These are phyloP conservation scores for Polychaeton citri DNA, from an alignment of 2,329 filamentous ascomycete genomes.

Conservation along the genomic window DNA sequence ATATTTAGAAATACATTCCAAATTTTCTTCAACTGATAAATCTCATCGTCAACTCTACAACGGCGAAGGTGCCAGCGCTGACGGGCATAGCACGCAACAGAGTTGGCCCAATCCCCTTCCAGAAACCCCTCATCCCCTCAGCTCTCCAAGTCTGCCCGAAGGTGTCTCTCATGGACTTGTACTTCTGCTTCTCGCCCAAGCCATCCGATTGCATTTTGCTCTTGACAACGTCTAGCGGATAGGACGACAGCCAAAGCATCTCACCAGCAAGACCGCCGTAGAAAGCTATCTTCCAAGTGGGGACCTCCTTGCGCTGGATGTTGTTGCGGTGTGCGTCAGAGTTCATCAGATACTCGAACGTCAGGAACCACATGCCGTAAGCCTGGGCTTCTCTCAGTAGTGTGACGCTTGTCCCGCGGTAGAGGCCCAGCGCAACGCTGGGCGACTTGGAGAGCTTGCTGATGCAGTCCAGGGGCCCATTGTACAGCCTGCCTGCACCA, in stretches of 20 bases:
- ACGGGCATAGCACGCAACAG: slow-evolving; percentile 93
- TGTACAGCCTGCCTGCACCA: slow-evolving; percentile 63
- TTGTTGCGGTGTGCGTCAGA: slow-evolving; percentile 66
- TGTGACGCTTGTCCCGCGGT: slow-evolving; percentile 78
- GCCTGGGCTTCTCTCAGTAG: slow-evolving; percentile 80
- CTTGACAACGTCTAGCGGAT: slow-evolving; percentile 96
- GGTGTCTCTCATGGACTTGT: slow-evolving; percentile 74
- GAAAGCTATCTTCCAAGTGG: slow-evolving; percentile 71
- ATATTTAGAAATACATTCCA: too few species aligned
- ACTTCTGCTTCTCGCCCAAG: slow-evolving; percentile 60
- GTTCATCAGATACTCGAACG: slow-evolving; percentile 96
- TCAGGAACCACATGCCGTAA: slow-evolving; percentile 89
- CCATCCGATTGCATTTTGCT: slow-evolving; percentile 99
- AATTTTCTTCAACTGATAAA: slow-evolving; percentile 26
- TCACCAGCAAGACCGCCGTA: slow-evolving; percentile 93
- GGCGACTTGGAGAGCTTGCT: slow-evolving; percentile 61
- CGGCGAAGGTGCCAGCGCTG: slow-evolving; percentile 92
- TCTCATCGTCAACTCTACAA: slow-evolving; percentile 33
- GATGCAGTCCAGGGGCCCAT: slow-evolving; percentile 79
- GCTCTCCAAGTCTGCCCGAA: slow-evolving; percentile 67
- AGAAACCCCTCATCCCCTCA: slow-evolving; percentile 76
- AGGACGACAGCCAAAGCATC: slow-evolving; percentile 82
- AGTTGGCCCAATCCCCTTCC: slow-evolving; percentile 86
- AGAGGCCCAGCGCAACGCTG: slow-evolving; percentile 60
- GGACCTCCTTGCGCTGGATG: slow-evolving; percentile 62